phyloP scores from a whole-genome alignment of 1,284 basidiomycete species.

The Kalmanozyma brasiliensis region DNA sequence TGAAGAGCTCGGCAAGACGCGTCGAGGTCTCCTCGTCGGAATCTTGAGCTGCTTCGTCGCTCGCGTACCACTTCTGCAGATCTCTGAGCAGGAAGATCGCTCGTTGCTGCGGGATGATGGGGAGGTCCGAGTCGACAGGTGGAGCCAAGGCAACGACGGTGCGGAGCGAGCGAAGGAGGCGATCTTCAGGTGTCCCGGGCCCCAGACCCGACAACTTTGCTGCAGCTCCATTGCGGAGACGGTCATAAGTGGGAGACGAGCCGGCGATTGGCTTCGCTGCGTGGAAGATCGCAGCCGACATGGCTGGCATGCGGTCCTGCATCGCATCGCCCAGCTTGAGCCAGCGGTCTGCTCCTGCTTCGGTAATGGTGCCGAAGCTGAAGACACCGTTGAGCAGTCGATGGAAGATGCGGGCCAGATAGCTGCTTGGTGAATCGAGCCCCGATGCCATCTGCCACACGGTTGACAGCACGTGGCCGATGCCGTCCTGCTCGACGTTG shows the following conservation, averaged over 20 bases:
- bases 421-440: constrained; percentile 19
- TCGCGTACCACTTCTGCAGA: constrained; percentile 83
- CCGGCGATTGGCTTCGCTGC: constrained; percentile 44
- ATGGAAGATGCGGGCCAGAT: constrained; percentile 54
- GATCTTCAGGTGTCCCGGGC: constrained; percentile 74
- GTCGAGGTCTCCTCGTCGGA: constrained; percentile 79
- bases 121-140: constrained; percentile 79
- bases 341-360: constrained; percentile 56
- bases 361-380: constrained; percentile 53
- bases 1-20: constrained; percentile 79
- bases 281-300: constrained; percentile 43
- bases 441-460: constrained; percentile 31
- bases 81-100: constrained; percentile 89
- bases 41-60: constrained; percentile 73
- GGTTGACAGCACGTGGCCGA: constrained; percentile 31
- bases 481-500: constrained; percentile 24
- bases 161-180: constrained; percentile 78
- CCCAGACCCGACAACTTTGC: constrained; percentile 79
- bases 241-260: constrained; percentile 74
- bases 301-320: constrained; percentile 25
- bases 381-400: constrained; percentile 59
- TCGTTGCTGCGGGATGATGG: constrained; percentile 81
- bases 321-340: constrained; percentile 50
- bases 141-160: constrained; percentile 83
- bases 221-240: constrained; percentile 89